Evolutionary conservation across 2,329 filamentous ascomycete genomes (phyloP).

Genomic region (Fusarium praegraminearum): DNA sequence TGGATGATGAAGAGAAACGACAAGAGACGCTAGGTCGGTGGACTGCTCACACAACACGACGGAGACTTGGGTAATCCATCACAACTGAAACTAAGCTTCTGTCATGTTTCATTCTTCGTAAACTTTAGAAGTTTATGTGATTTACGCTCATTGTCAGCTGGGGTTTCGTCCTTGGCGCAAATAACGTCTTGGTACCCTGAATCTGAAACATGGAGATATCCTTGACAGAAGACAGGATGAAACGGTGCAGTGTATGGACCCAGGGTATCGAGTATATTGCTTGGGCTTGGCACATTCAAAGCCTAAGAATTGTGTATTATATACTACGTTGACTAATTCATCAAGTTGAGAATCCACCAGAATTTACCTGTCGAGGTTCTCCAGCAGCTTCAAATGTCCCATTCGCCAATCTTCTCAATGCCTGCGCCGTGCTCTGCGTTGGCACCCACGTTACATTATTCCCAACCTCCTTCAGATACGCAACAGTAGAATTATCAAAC

Average conservation of each 20-base stretch:
- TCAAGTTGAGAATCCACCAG: conserved; percentile 69
- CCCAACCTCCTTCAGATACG: conserved; percentile 72
- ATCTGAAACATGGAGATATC: conserved; percentile 13
- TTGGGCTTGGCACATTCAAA: too few relatives aligned
- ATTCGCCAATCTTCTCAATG: conserved; percentile 72
- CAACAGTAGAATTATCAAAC: conserved; percentile 77
- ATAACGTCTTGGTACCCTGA: conserved; percentile 3
- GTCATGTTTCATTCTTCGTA: neutral
- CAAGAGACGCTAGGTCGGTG: neutral
- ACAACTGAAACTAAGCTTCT: neutral
- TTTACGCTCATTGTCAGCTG: neutral
- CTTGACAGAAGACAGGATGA: neutral
- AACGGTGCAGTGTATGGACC: neutral
- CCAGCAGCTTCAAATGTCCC: conserved; percentile 81
- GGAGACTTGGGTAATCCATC: neutral
- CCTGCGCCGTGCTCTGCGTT: conserved; percentile 77
- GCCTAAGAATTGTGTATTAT: neutral
- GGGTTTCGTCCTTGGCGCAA: neutral
- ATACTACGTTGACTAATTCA: neutral
- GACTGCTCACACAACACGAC: neutral
- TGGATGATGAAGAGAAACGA: neutral
- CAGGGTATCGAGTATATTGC: neutral
- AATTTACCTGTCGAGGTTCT: conserved; percentile 83
- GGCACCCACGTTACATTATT: conserved; percentile 82
- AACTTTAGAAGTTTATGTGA: neutral